Evolutionary conservation across 208 protist species (phyloP).

Genomic region (Acanthamoeba royreba): DNA sequence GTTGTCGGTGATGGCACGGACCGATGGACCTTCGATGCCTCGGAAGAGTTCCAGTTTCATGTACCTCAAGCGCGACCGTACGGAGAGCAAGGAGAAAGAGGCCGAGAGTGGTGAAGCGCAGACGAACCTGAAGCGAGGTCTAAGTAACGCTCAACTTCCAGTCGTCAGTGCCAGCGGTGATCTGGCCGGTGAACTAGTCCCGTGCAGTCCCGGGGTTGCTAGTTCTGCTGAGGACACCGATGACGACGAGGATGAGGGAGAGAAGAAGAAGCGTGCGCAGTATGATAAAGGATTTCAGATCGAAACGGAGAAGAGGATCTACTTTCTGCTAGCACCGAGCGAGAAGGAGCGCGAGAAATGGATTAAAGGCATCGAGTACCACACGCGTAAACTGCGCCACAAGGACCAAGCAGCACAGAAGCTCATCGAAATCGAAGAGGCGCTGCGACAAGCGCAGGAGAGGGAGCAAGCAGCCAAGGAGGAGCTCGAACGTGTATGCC

Average conservation of each 20-base stretch:
- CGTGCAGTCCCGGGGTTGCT: too few species aligned
- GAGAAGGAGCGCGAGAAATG: not conserved
- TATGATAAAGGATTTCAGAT: not conserved
- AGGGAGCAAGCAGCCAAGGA: not conserved
- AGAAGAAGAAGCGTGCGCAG: not conserved
- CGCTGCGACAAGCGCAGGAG: not conserved
- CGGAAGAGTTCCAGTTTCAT: not conserved
- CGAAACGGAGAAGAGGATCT: not conserved
- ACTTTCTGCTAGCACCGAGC: not conserved
- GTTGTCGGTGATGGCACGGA: not conserved
- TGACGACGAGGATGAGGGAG: not conserved
- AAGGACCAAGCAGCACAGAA: not conserved
- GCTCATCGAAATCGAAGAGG: not conserved
- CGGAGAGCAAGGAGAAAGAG: not conserved
- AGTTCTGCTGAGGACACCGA: not conserved
- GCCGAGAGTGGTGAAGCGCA: not conserved
- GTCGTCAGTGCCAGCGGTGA: not conserved
- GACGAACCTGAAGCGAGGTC: not conserved
- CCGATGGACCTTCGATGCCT: not conserved
- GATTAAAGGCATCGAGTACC: not conserved
- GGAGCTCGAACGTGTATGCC: not conserved
- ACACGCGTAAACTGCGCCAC: not conserved
- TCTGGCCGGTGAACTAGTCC: too few species aligned
- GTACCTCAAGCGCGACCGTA: not conserved
- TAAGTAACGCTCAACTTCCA: not conserved